Evolutionary conservation across 768 basidiomycete genomes (phyloP).

Genomic region (Symmetrospora coprosmae): DNA sequence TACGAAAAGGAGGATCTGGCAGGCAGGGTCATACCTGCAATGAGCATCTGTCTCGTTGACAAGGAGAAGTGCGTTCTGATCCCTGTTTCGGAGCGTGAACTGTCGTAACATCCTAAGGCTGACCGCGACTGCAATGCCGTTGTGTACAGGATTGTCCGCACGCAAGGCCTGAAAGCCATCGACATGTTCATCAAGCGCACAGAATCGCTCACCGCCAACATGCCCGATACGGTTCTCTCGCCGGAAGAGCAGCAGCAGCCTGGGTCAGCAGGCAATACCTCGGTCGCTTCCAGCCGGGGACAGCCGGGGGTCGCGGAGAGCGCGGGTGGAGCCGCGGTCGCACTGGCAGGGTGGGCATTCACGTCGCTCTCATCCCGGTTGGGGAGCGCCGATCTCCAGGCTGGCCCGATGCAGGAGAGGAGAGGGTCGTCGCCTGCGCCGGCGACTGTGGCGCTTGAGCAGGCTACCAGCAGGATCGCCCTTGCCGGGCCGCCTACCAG

Average conservation of each 20-base stretch:
- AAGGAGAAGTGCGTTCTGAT: slow-evolving; percentile 66
- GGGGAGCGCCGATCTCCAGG: slow-evolving; percentile 56
- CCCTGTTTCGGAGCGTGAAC: background rate
- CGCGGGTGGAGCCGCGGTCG: slow-evolving; percentile 80
- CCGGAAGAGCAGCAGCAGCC: slow-evolving; percentile 30
- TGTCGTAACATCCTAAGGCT: background rate
- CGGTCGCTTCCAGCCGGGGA: slow-evolving; percentile 26
- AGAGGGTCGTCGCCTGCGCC: slow-evolving; percentile 40
- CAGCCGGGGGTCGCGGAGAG: slow-evolving; percentile 56
- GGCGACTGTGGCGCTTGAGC: slow-evolving; percentile 34
- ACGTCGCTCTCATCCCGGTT: slow-evolving; percentile 52
- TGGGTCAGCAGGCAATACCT: slow-evolving; percentile 1
- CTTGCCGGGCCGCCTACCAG: too few species aligned
- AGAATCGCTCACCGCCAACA: slow-evolving; percentile 59
- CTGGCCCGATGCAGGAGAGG: slow-evolving; percentile 21
- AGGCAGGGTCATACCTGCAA: slow-evolving; percentile 70
- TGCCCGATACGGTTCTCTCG: slow-evolving; percentile 51
- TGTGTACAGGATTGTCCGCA: slow-evolving; percentile 60
- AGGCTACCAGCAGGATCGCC: slow-evolving; percentile 40
- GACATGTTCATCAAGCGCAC: slow-evolving; percentile 72
- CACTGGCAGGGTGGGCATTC: slow-evolving; percentile 90
- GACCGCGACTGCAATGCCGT: background rate
- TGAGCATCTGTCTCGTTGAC: slow-evolving; percentile 67
- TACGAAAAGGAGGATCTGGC: slow-evolving; percentile 81
- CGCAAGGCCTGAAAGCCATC: slow-evolving; percentile 88